Percentiles rank a stretch among this genome's conserved stretches.
phyloP scores from a whole-genome alignment of 2,329 filamentous ascomycete genomes.

The Trichoderma arundinaceum region DNA sequence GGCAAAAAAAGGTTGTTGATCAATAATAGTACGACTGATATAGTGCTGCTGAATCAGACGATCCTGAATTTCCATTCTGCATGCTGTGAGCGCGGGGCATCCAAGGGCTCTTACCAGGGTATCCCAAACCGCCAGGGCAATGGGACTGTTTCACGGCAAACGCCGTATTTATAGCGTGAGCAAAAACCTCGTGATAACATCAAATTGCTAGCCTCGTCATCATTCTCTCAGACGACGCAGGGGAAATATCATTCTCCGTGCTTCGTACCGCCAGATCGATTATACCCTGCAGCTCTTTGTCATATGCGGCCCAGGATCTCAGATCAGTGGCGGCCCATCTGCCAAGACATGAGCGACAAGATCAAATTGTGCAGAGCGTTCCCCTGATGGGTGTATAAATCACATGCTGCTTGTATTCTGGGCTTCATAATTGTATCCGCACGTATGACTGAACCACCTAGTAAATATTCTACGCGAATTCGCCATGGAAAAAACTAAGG shows the following conservation, averaged over 20 bases:
- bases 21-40: background rate
- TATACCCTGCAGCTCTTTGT: slow-evolving; percentile 9
- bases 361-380: background rate
- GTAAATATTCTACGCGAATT: background rate
- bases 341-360: background rate
- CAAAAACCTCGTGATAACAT: background rate
- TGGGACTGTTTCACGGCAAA: slow-evolving; percentile 20
- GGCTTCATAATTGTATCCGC: background rate
- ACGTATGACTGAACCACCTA: background rate
- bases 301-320: slow-evolving; percentile 22
- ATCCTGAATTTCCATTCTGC: background rate
- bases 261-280: background rate
- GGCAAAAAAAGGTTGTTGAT: background rate
- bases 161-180: background rate
- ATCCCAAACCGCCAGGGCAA: background rate
- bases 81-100: background rate
- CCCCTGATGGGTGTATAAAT: background rate
- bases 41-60: background rate
- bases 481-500: background rate
- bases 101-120: background rate
- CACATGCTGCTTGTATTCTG: background rate
- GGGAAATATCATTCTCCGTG: background rate
- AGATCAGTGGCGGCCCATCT: slow-evolving; percentile 13
- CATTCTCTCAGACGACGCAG: background rate
- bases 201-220: background rate